These are phyloP conservation scores for Lichtheimia ramosa DNA, from an alignment of 371 early-diverging fungal species.

Conservation along the genomic window DNA sequence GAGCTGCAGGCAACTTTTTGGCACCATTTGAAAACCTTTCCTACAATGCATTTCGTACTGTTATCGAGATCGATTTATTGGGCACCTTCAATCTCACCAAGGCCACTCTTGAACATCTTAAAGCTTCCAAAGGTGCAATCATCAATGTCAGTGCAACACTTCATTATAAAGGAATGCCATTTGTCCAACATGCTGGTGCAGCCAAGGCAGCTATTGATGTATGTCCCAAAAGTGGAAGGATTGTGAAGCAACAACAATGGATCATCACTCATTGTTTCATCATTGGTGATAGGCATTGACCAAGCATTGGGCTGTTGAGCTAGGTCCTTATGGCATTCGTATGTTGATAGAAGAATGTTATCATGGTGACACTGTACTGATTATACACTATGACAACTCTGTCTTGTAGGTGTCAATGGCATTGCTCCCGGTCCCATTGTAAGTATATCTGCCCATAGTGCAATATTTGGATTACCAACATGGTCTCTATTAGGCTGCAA, in stretches of 20 bases:
- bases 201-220: slow-evolving; percentile 50
- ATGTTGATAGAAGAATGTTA: slow-evolving; percentile 5
- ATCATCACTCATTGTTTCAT: neutral
- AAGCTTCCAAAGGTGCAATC: slow-evolving; percentile 66
- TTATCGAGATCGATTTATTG: slow-evolving; percentile 55
- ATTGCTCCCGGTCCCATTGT: slow-evolving; percentile 55
- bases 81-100: slow-evolving; percentile 77
- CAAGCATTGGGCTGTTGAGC: slow-evolving; percentile 54
- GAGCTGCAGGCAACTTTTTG: slow-evolving; percentile 83
- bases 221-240: neutral
- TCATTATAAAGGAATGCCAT: slow-evolving; percentile 59
- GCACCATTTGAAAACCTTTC: slow-evolving; percentile 66
- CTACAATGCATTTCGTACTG: slow-evolving; percentile 73
- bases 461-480: neutral
- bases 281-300: slow-evolving; percentile 35
- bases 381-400: neutral
- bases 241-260: too few species aligned
- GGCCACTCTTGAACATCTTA: slow-evolving; percentile 72
- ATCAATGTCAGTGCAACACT: slow-evolving; percentile 71
- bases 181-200: slow-evolving; percentile 54
- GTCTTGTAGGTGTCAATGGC: slow-evolving; percentile 19
- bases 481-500: neutral
- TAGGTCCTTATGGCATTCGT: slow-evolving; percentile 53
- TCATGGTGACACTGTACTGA: neutral
- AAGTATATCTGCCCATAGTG: neutral